Percentiles rank a stretch among this genome's conserved stretches.
These are phyloP conservation scores for Citrullus amarus DNA, from an alignment of 306 rosid genomes.

Conservation along the genomic window DNA sequence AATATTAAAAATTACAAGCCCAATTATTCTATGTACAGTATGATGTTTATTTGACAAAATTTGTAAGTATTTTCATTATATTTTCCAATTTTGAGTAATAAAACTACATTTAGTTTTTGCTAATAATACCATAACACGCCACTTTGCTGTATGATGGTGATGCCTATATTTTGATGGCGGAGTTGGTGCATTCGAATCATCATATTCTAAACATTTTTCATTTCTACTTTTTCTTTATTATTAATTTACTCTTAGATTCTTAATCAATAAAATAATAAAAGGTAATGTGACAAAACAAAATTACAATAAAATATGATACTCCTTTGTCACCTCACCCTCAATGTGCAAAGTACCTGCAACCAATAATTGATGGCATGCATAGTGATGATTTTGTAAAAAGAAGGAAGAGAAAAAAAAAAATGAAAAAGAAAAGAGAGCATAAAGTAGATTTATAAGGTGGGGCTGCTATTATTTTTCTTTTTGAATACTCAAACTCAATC, in stretches of 20 bases:
- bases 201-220: background rate
- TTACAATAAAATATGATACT: background rate
- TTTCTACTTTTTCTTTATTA: background rate
- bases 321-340: background rate
- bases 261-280: background rate
- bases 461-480: slow-evolving; percentile 4
- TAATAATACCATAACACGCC: background rate
- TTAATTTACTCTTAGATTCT: background rate
- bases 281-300: background rate
- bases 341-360: background rate
- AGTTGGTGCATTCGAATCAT: background rate
- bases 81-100: background rate
- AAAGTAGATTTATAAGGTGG: background rate
- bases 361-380: background rate
- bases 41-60: background rate
- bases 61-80: background rate
- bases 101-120: background rate
- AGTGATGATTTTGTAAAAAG: background rate
- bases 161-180: background rate
- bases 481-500: slow-evolving; percentile 6
- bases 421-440: background rate
- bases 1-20: too few relatives aligned
- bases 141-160: background rate
- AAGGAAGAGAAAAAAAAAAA: background rate
- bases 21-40: too few relatives aligned